A percentile compares a stretch with the other conserved stretches of the same genome.
Conservation (phyloP, 2,329 filamentous ascomycete species). For the Nothophaeocryptopus gaeumannii region DNA sequence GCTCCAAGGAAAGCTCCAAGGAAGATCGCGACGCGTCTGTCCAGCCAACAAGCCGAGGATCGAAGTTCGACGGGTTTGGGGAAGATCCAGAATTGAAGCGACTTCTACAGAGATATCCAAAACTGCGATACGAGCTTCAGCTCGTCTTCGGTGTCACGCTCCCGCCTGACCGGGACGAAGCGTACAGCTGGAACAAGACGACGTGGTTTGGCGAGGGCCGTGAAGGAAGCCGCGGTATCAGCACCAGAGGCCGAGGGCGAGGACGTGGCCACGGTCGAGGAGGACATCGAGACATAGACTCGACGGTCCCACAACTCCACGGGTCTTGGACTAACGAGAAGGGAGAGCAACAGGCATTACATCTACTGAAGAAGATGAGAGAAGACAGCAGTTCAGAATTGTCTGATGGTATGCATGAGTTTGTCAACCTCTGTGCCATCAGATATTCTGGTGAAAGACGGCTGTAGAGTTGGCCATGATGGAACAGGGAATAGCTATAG, state of each 20-base stretch:
- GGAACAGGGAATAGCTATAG: too few relatives aligned
- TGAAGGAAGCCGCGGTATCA: constrained; percentile 16
- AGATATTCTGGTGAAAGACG: constrained; percentile 21
- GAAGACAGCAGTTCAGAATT: constrained; percentile 32
- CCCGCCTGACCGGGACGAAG: constrained; percentile 35
- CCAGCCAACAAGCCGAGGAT: constrained; percentile 6
- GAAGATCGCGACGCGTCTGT: constrained; percentile 1
- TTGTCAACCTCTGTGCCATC: constrained; percentile 44
- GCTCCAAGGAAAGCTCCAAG: constrained; percentile 20
- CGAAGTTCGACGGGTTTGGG: constrained; percentile 33
- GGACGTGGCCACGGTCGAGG: constrained; percentile 16
- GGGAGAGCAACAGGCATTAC: constrained; percentile 35
- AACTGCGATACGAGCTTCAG: constrained; percentile 34
- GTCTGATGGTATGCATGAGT: constrained; percentile 42
- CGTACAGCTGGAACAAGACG: constrained; percentile 26
- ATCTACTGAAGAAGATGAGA: constrained; percentile 30
- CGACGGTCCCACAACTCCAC: constrained; percentile 11
- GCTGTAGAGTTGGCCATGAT: too few relatives aligned
- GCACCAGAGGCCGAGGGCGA: constrained; percentile 17
- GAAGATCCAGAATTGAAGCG: constrained; percentile 33
- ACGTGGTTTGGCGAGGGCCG: constrained; percentile 22
- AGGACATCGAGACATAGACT: background rate
- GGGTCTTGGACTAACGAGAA: constrained; percentile 39
- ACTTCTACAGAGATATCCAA: constrained; percentile 35
- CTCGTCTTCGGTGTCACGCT: constrained; percentile 36